Evolutionary conservation across 345 rosid species (phyloP).

Genomic region (Pugionium cornutum): DNA sequence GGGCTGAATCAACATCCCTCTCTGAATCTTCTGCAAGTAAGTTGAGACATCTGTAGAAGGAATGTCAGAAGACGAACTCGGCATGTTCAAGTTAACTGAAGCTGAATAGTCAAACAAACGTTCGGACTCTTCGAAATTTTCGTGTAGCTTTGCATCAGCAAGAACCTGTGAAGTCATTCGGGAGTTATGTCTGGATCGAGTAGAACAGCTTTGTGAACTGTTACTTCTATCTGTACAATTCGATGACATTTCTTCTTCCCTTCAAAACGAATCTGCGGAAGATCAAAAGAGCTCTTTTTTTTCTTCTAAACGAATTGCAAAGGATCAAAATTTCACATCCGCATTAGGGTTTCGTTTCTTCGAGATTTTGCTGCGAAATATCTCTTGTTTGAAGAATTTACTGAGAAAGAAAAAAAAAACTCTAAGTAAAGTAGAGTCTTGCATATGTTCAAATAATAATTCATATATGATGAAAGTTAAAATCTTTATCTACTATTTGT

Average conservation of each 20-base stretch:
- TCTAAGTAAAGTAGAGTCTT: too few species aligned
- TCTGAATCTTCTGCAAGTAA: constrained; percentile 77
- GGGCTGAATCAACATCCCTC: constrained; percentile 72
- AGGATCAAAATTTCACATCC: not conserved
- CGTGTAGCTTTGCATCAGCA: constrained; percentile 72
- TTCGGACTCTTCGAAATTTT: constrained; percentile 63
- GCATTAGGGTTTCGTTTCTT: not conserved
- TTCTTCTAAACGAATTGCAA: too few species aligned
- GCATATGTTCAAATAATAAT: too few species aligned
- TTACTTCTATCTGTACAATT: constrained; percentile 48
- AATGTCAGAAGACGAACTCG: constrained; percentile 58
- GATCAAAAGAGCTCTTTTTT: not conserved
- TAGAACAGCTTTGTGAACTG: constrained; percentile 57
- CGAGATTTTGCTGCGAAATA: constrained; percentile 8
- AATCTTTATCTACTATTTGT: too few species aligned
- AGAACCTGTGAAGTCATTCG: constrained; percentile 63
- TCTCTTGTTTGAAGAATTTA: too few species aligned
- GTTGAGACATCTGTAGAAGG: constrained; percentile 67
- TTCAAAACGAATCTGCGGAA: constrained; percentile 28
- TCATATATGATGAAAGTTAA: too few species aligned
- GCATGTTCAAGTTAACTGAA: constrained; percentile 54
- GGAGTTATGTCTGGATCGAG: constrained; percentile 50
- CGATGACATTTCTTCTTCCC: constrained; percentile 52
- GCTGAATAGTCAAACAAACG: constrained; percentile 65
- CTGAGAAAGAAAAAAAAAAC: too few species aligned